Base-by-base conservation (phyloP, 441 rosid genomes). In the Corymbia citriodora region DNA sequence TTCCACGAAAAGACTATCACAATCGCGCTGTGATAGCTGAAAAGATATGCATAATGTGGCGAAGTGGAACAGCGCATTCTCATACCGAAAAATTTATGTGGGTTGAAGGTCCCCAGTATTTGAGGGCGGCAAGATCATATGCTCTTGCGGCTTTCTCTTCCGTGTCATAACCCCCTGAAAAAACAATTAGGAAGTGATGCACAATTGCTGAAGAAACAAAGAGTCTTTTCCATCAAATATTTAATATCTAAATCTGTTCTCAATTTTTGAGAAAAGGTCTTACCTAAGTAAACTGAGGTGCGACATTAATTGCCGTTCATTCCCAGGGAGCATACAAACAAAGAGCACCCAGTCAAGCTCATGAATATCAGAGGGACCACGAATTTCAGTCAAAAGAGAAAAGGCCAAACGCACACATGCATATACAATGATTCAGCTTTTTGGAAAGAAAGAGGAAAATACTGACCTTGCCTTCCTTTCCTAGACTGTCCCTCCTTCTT, bases 401-500 rank as follows among this genome's bases (percentile, higher is more conserved):
- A 79, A 45, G 50, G 52, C 85, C 85, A 79, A 79, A 79, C 52
- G 23, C 10, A 79, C 85, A 79, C 85, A 79, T 79, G 85, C 89
- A 88, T 25, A 33, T 55, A 8, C 85, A 45, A 45, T 79, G 85
- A 79, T 79, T 45, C 52, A 40, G 85, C 85, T 79, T 79, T 79
- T 40, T 13, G 85, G 85, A 79, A 79, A 79, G 85, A 79, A 79
- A 79, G 52, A 79, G 52, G 52, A 23, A 79, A 31, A 79, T 27
- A 94, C 96, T 91, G 88, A 98, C 99, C 99, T 96, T 98, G 99
- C 93, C 98, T 95, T 92, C 99, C 99, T 94, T 98, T 98, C 93
- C 99, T 97, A 89, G 97, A 96, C 91, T 98, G 99, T 33, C 99
- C 99, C 93, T 98, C 99, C 89, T 97, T 96, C 96, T 97, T 97